Evolutionary conservation across 1,139 yeast species (phyloP).

Genomic region (Pichia norvegensis): DNA sequence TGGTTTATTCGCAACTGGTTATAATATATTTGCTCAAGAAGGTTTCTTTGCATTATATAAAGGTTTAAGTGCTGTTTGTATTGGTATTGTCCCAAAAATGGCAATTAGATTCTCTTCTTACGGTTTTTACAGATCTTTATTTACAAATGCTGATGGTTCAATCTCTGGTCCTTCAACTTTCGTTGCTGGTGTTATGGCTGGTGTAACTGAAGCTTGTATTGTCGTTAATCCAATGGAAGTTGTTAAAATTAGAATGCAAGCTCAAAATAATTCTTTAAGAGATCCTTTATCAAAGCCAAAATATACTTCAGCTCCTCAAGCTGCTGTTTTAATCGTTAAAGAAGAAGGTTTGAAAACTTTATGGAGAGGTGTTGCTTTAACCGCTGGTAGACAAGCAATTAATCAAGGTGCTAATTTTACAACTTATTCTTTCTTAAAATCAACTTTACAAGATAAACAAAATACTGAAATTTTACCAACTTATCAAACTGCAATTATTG

Average conservation of each 20-base stretch:
- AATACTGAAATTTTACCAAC: conserved; percentile 64
- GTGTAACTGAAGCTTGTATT: conserved; percentile 89
- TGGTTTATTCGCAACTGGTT: conserved; percentile 80
- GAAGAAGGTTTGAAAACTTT: conserved; percentile 89
- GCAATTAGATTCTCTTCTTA: conserved; percentile 93
- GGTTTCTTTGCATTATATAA: conserved; percentile 83
- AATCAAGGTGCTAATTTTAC: conserved; percentile 99
- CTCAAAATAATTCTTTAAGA: conserved; percentile 76
- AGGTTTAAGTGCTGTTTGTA: conserved; percentile 94
- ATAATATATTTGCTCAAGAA: conserved; percentile 69
- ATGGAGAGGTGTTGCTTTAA: conserved; percentile 90
- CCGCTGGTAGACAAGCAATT: conserved; percentile 97
- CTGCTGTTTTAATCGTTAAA: conserved; percentile 70
- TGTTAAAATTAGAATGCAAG: conserved; percentile 91
- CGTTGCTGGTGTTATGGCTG: conserved; percentile 94
- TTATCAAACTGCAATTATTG: conserved; percentile 91
- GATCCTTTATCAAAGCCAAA: conserved; percentile 72
- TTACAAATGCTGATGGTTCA: conserved; percentile 56
- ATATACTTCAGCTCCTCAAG: conserved; percentile 90
- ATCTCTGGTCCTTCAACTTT: conserved; percentile 70
- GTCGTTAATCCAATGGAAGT: conserved; percentile 98
- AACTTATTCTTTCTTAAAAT: conserved; percentile 80
- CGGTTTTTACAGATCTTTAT: conserved; percentile 71
- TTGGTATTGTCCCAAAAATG: conserved; percentile 98
- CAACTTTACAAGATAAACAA: conserved; percentile 61